These are phyloP conservation scores for Ramularia endophylla DNA, from an alignment of 2,329 filamentous ascomycete genomes.

Conservation along the genomic window DNA sequence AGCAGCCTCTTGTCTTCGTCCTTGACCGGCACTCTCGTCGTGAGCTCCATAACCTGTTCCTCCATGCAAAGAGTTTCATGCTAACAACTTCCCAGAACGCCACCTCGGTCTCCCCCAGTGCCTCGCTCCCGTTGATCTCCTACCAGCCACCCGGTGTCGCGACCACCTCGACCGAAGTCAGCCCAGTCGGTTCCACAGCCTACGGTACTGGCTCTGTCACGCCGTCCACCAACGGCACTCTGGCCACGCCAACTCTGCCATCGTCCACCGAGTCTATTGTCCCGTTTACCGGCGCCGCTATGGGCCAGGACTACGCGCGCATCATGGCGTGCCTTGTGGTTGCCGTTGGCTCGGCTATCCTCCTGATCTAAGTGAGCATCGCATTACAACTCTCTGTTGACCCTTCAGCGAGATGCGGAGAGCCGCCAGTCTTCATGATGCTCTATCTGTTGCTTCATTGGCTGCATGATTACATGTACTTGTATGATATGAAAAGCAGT, in stretches of 20 bases:
- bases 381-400: too few relatives aligned
- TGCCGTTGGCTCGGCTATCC: constrained; percentile 1
- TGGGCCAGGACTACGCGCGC: not conserved
- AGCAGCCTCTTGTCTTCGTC: not conserved
- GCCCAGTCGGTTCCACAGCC: constrained; percentile 1
- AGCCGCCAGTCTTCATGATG: not conserved
- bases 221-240: constrained; percentile 5
- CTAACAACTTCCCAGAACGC: constrained; percentile 2
- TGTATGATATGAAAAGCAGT: too few relatives aligned
- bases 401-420: too few relatives aligned
- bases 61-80: not conserved
- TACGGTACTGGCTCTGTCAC: constrained; percentile 3
- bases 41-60: not conserved
- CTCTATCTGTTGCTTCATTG: not conserved
- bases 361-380: not conserved
- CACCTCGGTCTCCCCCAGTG: not conserved
- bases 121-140: not conserved
- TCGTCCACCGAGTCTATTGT: constrained; percentile 5
- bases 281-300: constrained; percentile 6
- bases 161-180: constrained; percentile 2
- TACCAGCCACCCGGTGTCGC: not conserved
- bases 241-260: constrained; percentile 6
- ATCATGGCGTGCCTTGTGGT: constrained; percentile 1
- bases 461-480: too few relatives aligned
- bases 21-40: constrained; percentile 3